phyloP scores from a whole-genome alignment of 352 stramenopile species.

The Globisporangium okanoganense region DNA sequence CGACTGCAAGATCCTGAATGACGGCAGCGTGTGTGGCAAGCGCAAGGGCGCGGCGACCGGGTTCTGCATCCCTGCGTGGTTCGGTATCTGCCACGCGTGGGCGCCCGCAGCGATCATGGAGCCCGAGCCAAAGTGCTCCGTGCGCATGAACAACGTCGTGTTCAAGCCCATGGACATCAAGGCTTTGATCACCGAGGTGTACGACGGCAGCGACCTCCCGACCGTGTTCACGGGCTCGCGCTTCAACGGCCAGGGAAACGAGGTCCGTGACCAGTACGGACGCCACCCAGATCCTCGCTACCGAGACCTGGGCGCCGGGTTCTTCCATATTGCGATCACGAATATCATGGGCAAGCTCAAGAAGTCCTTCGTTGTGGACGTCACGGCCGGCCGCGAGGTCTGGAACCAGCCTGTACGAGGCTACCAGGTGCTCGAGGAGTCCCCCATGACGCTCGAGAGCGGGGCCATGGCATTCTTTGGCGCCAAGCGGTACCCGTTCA shows the following conservation, averaged over 20 bases:
- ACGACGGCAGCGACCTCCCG: constrained; percentile 45
- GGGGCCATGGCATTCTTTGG: constrained; percentile 38
- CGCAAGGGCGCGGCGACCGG: constrained; percentile 21
- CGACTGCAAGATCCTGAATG: constrained; percentile 31
- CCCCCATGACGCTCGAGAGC: constrained; percentile 24
- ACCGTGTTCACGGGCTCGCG: constrained; percentile 53
- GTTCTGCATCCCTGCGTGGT: constrained; percentile 53
- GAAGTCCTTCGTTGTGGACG: constrained; percentile 47
- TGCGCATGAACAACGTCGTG: constrained; percentile 40
- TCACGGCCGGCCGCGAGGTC: constrained; percentile 40
- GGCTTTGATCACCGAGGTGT: constrained; percentile 40
- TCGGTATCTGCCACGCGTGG: constrained; percentile 60
- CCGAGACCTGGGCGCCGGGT: constrained; percentile 43
- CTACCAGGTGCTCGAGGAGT: constrained; percentile 37
- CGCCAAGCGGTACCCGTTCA: constrained; percentile 50
- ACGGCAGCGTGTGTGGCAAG: constrained; percentile 42
- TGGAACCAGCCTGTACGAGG: constrained; percentile 50
- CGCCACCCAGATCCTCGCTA: constrained; percentile 31
- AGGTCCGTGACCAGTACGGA: constrained; percentile 37
- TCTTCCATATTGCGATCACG: constrained; percentile 53
- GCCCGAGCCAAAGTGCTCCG: constrained; percentile 35
- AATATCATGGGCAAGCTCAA: constrained; percentile 55
- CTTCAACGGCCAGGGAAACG: constrained; percentile 41
- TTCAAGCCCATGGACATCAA: constrained; percentile 64
- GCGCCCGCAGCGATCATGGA: constrained; percentile 49